Percentiles rank a stretch among this genome's conserved stretches.
These are phyloP conservation scores for Staphylotrichum longicolle DNA, from an alignment of 495 filamentous ascomycete species.

Conservation along the genomic window DNA sequence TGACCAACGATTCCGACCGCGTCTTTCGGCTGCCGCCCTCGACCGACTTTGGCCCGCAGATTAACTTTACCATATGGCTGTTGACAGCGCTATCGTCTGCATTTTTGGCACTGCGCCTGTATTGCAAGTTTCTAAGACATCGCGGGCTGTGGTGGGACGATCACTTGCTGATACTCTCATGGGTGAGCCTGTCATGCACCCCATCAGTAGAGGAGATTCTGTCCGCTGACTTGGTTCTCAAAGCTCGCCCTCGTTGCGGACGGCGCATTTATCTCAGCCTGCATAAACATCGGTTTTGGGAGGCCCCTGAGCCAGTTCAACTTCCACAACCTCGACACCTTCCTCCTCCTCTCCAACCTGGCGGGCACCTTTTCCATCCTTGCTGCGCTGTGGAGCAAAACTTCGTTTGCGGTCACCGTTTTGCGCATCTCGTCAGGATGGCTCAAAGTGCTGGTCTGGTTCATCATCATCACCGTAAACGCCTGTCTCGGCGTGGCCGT, in stretches of 20 bases:
- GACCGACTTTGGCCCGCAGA: slow-evolving; percentile 36
- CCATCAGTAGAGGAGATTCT: no score
- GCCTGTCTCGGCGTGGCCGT: slow-evolving; percentile 31
- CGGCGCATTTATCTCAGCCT: slow-evolving; percentile 68
- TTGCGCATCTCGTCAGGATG: slow-evolving; percentile 36
- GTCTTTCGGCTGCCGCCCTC: slow-evolving; percentile 1
- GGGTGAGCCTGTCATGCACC: slow-evolving; percentile 28
- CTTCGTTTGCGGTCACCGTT: slow-evolving; percentile 24
- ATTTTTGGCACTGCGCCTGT: slow-evolving; percentile 39
- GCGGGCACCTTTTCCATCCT: slow-evolving; percentile 38
- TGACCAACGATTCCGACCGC: background rate
- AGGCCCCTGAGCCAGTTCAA: slow-evolving; percentile 30
- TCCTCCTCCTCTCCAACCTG: slow-evolving; percentile 31
- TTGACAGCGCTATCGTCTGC: slow-evolving; percentile 35
- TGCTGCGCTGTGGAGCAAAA: slow-evolving; percentile 24
- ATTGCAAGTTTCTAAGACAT: slow-evolving; percentile 34
- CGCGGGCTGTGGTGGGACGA: slow-evolving; percentile 31
- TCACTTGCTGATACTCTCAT: slow-evolving; percentile 39
- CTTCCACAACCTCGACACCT: slow-evolving; percentile 24
- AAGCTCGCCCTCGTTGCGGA: background rate
- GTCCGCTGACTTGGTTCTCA: no score
- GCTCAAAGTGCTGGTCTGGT: slow-evolving; percentile 24
- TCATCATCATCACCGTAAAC: slow-evolving; percentile 38
- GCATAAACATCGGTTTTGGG: slow-evolving; percentile 33
- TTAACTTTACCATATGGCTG: slow-evolving; percentile 44